phyloP scores from a whole-genome alignment of 345 rosid genomes.

The Moricandia arvensis region DNA sequence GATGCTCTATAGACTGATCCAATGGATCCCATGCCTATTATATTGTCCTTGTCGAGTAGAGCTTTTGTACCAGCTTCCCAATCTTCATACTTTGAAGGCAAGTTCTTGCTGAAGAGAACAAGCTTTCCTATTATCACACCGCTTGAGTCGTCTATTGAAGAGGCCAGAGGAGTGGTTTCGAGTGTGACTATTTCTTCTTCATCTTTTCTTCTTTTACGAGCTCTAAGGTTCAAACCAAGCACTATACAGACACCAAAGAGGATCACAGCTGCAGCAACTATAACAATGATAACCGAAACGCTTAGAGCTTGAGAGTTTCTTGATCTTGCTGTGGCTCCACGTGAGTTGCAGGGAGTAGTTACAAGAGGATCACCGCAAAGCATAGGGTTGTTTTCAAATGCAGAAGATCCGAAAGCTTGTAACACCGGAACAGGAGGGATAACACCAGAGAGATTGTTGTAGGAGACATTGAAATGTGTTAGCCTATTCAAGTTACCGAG shows the following conservation, averaged over 20 bases:
- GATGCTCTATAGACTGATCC: slow-evolving; percentile 80
- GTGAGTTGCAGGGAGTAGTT: slow-evolving; percentile 48
- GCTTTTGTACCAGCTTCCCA: slow-evolving; percentile 95
- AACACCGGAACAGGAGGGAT: slow-evolving; percentile 54
- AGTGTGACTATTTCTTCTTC: slow-evolving; percentile 49
- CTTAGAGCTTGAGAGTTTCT: slow-evolving; percentile 55
- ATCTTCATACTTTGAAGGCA: slow-evolving; percentile 93
- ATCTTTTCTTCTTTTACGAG: slow-evolving; percentile 52
- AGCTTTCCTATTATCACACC: slow-evolving; percentile 81
- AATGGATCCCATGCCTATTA: slow-evolving; percentile 83
- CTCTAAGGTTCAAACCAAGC: slow-evolving; percentile 73
- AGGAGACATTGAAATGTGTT: slow-evolving; percentile 64
- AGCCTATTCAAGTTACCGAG: slow-evolving; percentile 56
- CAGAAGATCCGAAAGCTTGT: slow-evolving; percentile 62
- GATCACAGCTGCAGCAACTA: slow-evolving; percentile 80
- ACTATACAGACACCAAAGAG: slow-evolving; percentile 78
- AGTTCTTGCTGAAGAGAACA: slow-evolving; percentile 87
- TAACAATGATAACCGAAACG: slow-evolving; percentile 78
- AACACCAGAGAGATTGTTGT: slow-evolving; percentile 70
- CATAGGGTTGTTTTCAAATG: slow-evolving; percentile 66
- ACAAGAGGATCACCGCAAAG: slow-evolving; percentile 81
- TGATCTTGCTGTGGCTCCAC: slow-evolving; percentile 32
- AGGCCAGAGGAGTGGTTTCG: slow-evolving; percentile 76
- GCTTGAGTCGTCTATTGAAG: slow-evolving; percentile 60
- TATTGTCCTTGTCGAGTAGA: slow-evolving; percentile 81